Percentiles rank a stretch among this genome's conserved stretches.
These are phyloP conservation scores for Neopestalotiopsis rosae DNA, from an alignment of 2,329 filamentous ascomycete genomes.

Conservation along the genomic window DNA sequence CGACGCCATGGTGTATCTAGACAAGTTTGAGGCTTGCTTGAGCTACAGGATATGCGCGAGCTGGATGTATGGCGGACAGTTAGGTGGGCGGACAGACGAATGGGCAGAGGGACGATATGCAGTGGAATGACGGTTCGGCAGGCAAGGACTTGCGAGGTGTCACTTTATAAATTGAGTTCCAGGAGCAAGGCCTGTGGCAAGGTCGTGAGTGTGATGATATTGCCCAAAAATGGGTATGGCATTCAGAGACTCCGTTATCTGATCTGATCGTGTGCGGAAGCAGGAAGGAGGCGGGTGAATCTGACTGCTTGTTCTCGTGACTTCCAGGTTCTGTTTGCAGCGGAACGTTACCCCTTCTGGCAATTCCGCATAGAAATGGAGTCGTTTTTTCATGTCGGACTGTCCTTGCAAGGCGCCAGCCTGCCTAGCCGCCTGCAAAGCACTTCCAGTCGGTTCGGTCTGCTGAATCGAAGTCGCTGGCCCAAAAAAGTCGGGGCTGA, in stretches of 20 bases:
- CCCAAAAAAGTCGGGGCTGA: neutral
- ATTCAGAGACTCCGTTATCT: neutral
- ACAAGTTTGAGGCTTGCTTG: neutral
- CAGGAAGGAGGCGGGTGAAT: neutral
- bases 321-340: neutral
- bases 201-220: neutral
- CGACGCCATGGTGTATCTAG: slow-evolving; percentile 34
- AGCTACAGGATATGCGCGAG: neutral
- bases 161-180: neutral
- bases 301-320: neutral
- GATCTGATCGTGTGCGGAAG: neutral
- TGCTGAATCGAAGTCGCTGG: no score
- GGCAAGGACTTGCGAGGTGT: slow-evolving; percentile 5
- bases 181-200: neutral
- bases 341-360: neutral
- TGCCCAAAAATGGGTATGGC: neutral
- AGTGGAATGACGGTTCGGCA: neutral
- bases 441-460: no score
- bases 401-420: no score
- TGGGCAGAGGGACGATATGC: neutral
- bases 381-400: neutral
- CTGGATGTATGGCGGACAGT: neutral
- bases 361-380: neutral
- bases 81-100: neutral
- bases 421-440: no score